phyloP scores from a whole-genome alignment of 345 rosid species.

The Cardiospermum halicacabum region DNA sequence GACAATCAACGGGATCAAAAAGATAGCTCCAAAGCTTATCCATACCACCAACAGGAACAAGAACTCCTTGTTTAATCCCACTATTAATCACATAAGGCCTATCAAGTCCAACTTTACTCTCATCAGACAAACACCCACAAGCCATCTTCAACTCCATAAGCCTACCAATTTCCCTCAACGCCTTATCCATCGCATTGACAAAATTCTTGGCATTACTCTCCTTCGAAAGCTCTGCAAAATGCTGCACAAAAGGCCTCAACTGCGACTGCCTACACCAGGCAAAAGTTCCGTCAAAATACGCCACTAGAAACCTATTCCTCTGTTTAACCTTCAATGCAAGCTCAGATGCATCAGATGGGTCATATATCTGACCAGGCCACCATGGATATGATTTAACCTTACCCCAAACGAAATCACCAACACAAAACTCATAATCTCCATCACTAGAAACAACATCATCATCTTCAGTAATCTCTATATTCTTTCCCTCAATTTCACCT shows the following conservation, averaged over 20 bases:
- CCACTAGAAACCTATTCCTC: constrained; percentile 62
- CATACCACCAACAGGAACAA: constrained; percentile 53
- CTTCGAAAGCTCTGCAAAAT: constrained; percentile 53
- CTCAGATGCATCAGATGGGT: constrained; percentile 69
- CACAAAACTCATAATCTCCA: constrained; percentile 39
- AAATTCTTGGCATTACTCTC: constrained; percentile 55
- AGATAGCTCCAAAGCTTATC: constrained; percentile 37
- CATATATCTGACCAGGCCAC: constrained; percentile 97
- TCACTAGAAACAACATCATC: constrained; percentile 31
- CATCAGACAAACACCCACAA: constrained; percentile 48
- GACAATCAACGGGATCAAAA: constrained; percentile 46
- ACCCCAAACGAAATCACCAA: constrained; percentile 95
- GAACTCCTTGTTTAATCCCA: constrained; percentile 68
- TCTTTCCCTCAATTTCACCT: constrained; percentile 16
- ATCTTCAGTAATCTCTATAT: constrained; percentile 7
- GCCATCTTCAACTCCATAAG: constrained; percentile 55
- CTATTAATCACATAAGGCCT: constrained; percentile 45
- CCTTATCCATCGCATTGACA: constrained; percentile 45
- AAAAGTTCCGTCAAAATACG: constrained; percentile 78
- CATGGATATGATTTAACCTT: constrained; percentile 90
- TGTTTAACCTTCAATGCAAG: constrained; percentile 50
- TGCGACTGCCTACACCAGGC: constrained; percentile 88
- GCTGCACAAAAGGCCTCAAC: constrained; percentile 70
- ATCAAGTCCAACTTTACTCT: constrained; percentile 26
- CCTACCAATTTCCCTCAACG: constrained; percentile 58